Evolutionary conservation across 805 yeast genomes (phyloP).

Genomic region (Wickerhamomyces bovis): DNA sequence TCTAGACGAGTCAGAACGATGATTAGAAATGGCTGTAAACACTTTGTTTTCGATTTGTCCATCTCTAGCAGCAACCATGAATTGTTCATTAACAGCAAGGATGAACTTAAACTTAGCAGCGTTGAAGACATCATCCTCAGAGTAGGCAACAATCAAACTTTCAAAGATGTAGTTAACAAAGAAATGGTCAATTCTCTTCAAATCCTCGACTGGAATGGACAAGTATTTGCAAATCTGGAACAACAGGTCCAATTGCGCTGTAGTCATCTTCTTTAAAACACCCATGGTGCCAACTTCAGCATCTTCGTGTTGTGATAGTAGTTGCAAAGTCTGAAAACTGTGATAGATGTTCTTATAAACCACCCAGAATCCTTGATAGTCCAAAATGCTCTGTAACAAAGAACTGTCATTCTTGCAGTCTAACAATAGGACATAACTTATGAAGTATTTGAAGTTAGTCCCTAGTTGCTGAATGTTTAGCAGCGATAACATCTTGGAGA

Average conservation of each 20-base stretch:
- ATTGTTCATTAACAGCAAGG: conserved; percentile 81
- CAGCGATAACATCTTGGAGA: conserved; percentile 43
- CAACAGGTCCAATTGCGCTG: conserved; percentile 44
- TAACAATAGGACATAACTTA: conserved; percentile 38
- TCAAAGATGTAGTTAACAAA: conserved; percentile 44
- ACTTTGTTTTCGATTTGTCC: conserved; percentile 40
- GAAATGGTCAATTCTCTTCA: conserved; percentile 35
- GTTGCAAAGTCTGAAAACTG: conserved; percentile 15
- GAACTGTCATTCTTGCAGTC: conserved; percentile 38
- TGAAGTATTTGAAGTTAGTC: conserved; percentile 32
- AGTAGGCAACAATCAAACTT: conserved; percentile 37
- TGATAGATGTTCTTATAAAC: conserved; percentile 36
- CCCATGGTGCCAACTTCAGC: conserved; percentile 27
- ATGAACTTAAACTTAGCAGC: conserved; percentile 66
- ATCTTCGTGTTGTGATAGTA: conserved; percentile 23
- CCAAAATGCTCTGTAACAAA: conserved; percentile 40
- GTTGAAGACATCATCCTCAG: conserved; percentile 51
- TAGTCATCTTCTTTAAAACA: conserved; percentile 31
- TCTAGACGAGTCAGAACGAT: conserved; percentile 34
- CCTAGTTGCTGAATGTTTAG: conserved; percentile 31
- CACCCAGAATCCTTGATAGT: conserved; percentile 47
- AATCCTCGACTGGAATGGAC: conserved; percentile 37
- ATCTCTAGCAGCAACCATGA: conserved; percentile 50
- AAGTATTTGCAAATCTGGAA: conserved; percentile 50
- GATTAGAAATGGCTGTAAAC: conserved; percentile 36